phyloP scores from a whole-genome alignment of 768 basidiomycete genomes.

The Amanita molliuscula region DNA sequence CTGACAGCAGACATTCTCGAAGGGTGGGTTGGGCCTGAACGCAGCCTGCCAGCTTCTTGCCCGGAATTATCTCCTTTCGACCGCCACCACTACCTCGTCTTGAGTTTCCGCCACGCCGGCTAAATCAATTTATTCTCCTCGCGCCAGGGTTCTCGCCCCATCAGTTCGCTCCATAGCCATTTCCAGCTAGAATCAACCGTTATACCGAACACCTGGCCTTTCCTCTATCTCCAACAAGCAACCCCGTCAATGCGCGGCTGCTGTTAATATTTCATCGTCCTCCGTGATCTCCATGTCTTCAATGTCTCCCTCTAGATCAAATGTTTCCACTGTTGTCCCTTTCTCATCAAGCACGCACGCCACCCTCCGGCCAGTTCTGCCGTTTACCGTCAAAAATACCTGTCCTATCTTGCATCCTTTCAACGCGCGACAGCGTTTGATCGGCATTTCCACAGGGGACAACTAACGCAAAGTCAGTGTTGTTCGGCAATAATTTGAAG shows the following conservation, averaged over 20 bases:
- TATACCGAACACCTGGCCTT: slow-evolving; percentile 17
- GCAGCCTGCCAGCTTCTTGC: slow-evolving; percentile 17
- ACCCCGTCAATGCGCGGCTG: slow-evolving; percentile 13
- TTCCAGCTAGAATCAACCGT: slow-evolving; percentile 29
- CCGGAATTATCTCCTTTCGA: slow-evolving; percentile 29
- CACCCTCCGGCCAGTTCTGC: slow-evolving; percentile 61
- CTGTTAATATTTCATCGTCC: slow-evolving; percentile 18
- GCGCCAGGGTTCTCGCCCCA: slow-evolving; percentile 31
- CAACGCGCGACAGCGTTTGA: slow-evolving; percentile 49
- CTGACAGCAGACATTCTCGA: slow-evolving; percentile 36
- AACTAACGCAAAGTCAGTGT: slow-evolving; percentile 34
- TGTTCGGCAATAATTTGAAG: slow-evolving; percentile 13
- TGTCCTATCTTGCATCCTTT: slow-evolving; percentile 38
- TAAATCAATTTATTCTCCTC: slow-evolving; percentile 18
- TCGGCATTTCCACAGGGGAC: slow-evolving; percentile 33
- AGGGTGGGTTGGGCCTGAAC: slow-evolving; percentile 24
- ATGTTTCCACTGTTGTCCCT: slow-evolving; percentile 56
- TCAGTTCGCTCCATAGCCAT: slow-evolving; percentile 25
- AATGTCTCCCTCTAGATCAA: slow-evolving; percentile 69
- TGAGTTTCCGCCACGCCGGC: slow-evolving; percentile 20
- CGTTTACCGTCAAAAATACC: slow-evolving; percentile 63
- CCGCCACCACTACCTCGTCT: slow-evolving; percentile 15
- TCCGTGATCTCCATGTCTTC: slow-evolving; percentile 37
- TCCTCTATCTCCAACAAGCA: slow-evolving; percentile 4
- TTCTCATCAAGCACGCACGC: slow-evolving; percentile 62